These are phyloP conservation scores for Botrytis cinerea DNA, from an alignment of 2,329 filamentous ascomycete species.

Conservation along the genomic window DNA sequence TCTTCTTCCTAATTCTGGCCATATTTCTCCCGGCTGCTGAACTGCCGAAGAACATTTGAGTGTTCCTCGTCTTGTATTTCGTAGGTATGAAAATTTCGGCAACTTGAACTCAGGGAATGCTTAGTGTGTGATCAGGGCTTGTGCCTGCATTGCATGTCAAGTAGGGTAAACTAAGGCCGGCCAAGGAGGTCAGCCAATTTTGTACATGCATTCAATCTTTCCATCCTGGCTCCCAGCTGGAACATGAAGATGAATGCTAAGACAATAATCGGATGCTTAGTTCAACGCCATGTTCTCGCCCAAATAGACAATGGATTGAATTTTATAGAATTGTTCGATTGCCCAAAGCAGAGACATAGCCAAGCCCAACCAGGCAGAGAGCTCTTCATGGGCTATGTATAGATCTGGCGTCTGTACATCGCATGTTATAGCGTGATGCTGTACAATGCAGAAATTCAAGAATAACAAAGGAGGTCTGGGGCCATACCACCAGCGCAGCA, in stretches of 20 bases:
- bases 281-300: neutral
- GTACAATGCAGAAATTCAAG: neutral
- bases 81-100: neutral
- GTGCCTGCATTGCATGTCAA: slow-evolving; percentile 13
- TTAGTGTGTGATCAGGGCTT: slow-evolving; percentile 3
- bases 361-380: neutral
- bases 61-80: neutral
- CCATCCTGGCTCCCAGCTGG: neutral
- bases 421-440: neutral
- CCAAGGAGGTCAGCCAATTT: neutral
- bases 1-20: neutral
- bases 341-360: neutral
- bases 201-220: neutral
- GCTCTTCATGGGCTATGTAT: neutral
- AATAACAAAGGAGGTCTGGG: slow-evolving; percentile 5
- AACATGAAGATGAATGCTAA: neutral
- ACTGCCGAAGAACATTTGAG: neutral
- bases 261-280: neutral
- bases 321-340: neutral
- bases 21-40: neutral
- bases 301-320: neutral
- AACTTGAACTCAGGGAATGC: neutral
- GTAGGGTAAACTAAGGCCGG: neutral
- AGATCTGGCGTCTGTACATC: neutral
- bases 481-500: neutral